Conservation (phyloP, 257 asterid genomes). For the Solanum rostratum region DNA sequence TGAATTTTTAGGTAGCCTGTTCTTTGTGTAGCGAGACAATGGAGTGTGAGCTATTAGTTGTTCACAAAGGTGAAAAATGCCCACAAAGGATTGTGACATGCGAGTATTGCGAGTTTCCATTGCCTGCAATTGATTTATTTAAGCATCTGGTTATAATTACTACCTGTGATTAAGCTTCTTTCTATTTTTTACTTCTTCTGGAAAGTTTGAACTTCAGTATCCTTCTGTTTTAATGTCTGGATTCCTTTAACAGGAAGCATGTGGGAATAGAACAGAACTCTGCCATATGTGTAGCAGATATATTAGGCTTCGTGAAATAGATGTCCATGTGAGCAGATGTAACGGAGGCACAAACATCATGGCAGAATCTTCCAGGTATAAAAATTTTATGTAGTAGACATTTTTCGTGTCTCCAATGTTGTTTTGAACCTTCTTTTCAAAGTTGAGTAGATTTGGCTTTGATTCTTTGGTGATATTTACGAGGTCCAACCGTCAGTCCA, state of each 20-base stretch:
- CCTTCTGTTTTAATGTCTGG: background rate
- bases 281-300: constrained; percentile 70
- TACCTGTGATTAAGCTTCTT: background rate
- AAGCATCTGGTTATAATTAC: constrained; percentile 73
- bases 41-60: constrained; percentile 65
- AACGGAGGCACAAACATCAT: constrained; percentile 27
- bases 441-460: background rate
- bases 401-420: background rate
- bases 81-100: constrained; percentile 84
- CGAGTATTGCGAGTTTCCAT: constrained; percentile 88
- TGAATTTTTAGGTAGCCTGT: constrained; percentile 72
- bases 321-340: constrained; percentile 67
- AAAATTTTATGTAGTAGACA: background rate
- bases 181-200: background rate
- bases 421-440: background rate
- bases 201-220: background rate
- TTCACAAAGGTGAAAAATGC: constrained; percentile 89
- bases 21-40: constrained; percentile 85
- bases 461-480: background rate
- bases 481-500: background rate
- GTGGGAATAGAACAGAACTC: constrained; percentile 86
- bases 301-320: constrained; percentile 68
- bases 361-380: constrained; percentile 89
- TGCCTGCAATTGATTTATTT: constrained; percentile 80
- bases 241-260: constrained; percentile 54